Conservation (phyloP, 495 filamentous ascomycete genomes). For the Antarctomyces pellizariae region DNA sequence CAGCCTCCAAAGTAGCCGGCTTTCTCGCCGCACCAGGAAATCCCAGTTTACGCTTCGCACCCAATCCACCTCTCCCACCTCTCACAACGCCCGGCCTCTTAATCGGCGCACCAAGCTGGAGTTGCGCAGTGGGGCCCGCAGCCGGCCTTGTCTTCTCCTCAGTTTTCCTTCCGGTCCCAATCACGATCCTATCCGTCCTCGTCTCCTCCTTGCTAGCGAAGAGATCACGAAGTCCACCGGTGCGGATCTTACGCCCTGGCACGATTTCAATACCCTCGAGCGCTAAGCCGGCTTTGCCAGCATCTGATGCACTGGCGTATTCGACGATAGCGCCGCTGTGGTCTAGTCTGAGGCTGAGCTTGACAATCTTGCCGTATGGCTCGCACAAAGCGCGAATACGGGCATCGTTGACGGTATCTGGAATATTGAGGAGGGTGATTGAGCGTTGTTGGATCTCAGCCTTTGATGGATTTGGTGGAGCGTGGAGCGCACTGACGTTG, state of each 20-base stretch:
- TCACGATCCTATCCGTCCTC: slow-evolving; percentile 22
- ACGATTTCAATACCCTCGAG: slow-evolving; percentile 49
- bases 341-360: slow-evolving; percentile 43
- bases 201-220: slow-evolving; percentile 26
- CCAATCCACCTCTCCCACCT: slow-evolving; percentile 28
- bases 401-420: slow-evolving; percentile 47
- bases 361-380: slow-evolving; percentile 37
- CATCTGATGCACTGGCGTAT: slow-evolving; percentile 40
- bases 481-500: slow-evolving; percentile 6
- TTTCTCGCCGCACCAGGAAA: slow-evolving; percentile 16
- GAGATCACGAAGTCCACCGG: slow-evolving; percentile 48
- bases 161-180: slow-evolving; percentile 15
- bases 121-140: slow-evolving; percentile 13
- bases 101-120: slow-evolving; percentile 28
- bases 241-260: slow-evolving; percentile 35
- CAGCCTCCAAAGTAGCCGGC: slow-evolving; percentile 15
- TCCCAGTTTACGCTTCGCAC: slow-evolving; percentile 30
- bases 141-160: slow-evolving; percentile 19
- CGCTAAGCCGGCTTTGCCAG: slow-evolving; percentile 50
- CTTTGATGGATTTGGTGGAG: slow-evolving; percentile 14
- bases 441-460: slow-evolving; percentile 29
- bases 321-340: slow-evolving; percentile 80
- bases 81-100: slow-evolving; percentile 31
- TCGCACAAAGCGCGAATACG: slow-evolving; percentile 43
- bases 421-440: slow-evolving; percentile 39